Base-by-base conservation (phyloP, 2,329 filamentous ascomycete genomes). In the Paecilomyces sp. region DNA sequence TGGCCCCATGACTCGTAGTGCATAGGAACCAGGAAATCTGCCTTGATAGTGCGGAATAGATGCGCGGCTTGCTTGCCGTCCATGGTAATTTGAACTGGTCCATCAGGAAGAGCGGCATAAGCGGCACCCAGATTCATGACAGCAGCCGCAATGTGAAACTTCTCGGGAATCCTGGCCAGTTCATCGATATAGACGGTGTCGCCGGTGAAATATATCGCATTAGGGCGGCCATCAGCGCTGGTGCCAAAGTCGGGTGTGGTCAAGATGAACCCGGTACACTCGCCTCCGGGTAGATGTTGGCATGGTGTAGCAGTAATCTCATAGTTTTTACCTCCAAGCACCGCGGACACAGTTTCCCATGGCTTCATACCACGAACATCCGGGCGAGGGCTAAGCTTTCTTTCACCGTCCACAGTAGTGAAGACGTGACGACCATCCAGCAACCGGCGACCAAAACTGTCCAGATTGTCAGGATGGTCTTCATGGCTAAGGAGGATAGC, bases 401-500 rank as follows among this genome's bases (percentile, higher is more conserved):
- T 70, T 0, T 75, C 77, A 1, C 80, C 79, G 33, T 80, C 78
- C 1, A 70, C 58, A 0, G 79, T 81, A 0, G 79, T 81, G 31
- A 81, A 68, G 3, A 82, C 80, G 2, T 65, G 68, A 7, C 78
- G 77, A 3, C 77, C 79, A 55, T 81, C 72, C 5, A 82, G 73
- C 0, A 81, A 71, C 7, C 63, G 71, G 3, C 79, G 79, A 24
- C 80, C 80, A 0, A 76, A 62, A 1, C 75, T 70, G 34, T 83
- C 80, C 1, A 83, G 71, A 61, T 82, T 82, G 61, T 82, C 80
- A 0, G 71, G 69, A 59, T 82, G 80, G 65, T 82, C 78, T 65
- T 82, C 80, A 60, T 83, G 80, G 65, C 77, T 80, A 8, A 82
- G 71, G 0, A 82, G 71, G 3, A 82, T 69, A n/a, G 74, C 79